A percentile compares a stretch with the other conserved stretches of the same genome.
phyloP scores from a whole-genome alignment of 164 flowering plant species.

The Tinospora cordifolia region DNA sequence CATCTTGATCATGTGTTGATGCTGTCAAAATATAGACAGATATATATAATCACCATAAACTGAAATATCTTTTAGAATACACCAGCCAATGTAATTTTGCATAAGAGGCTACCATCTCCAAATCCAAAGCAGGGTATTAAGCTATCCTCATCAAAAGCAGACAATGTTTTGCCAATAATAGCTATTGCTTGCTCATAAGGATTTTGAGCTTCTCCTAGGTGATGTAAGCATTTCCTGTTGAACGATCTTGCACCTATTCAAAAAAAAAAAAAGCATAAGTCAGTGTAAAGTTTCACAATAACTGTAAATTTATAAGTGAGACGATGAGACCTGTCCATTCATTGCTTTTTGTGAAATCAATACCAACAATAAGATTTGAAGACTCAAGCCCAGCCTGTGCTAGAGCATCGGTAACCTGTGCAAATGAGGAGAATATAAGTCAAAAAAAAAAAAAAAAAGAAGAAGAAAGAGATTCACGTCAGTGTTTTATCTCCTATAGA shows the following conservation, averaged over 20 bases:
- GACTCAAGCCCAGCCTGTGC: constrained; percentile 81
- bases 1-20: constrained; percentile 83
- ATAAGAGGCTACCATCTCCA: constrained; percentile 42
- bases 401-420: constrained; percentile 75
- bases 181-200: constrained; percentile 52
- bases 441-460: not conserved
- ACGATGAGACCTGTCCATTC: constrained; percentile 79
- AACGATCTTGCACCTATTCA: constrained; percentile 54
- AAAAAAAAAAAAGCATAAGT: constrained; percentile 9
- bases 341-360: constrained; percentile 94
- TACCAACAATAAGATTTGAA: constrained; percentile 89
- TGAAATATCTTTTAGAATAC: not conserved
- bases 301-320: not conserved
- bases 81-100: not conserved
- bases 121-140: constrained; percentile 52
- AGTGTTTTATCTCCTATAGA: too few relatives aligned
- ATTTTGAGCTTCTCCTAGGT: constrained; percentile 41
- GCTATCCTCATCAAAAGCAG: constrained; percentile 50
- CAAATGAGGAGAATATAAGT: not conserved
- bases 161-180: constrained; percentile 44
- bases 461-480: not conserved
- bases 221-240: constrained; percentile 53
- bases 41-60: not conserved
- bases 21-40: constrained; percentile 42
- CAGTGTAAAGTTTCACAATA: not conserved